Evolutionary conservation across 2,329 filamentous ascomycete species (phyloP).

Genomic region (Xylariaceae sp.): DNA sequence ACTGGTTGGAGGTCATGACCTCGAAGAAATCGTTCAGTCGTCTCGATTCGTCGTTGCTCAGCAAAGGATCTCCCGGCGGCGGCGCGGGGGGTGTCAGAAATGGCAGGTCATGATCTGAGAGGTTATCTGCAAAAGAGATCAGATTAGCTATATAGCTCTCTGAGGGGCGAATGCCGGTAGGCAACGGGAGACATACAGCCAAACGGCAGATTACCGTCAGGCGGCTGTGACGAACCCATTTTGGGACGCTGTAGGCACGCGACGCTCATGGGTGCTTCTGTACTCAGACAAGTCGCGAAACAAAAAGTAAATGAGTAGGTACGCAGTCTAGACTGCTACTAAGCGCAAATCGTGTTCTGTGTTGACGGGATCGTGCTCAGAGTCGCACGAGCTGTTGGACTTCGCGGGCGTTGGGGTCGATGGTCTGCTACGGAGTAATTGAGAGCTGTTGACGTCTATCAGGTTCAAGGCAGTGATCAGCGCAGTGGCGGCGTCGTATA

Average conservation of each 20-base stretch:
- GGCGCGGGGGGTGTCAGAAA: slow-evolving; percentile 61
- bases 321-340: slow-evolving; percentile 1
- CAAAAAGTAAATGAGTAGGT: slow-evolving; percentile 4
- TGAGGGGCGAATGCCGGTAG: slow-evolving; percentile 5
- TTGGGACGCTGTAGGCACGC: slow-evolving; percentile 52
- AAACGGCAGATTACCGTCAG: slow-evolving; percentile 62
- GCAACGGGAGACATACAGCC: slow-evolving; percentile 59
- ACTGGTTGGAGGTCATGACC: slow-evolving; percentile 54
- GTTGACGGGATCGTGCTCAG: background rate
- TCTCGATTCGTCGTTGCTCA: slow-evolving; percentile 64
- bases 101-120: slow-evolving; percentile 32
- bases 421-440: background rate
- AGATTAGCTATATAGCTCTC: slow-evolving; percentile 22
- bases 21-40: slow-evolving; percentile 62
- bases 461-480: background rate
- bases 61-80: slow-evolving; percentile 65
- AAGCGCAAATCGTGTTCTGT: slow-evolving; percentile 12
- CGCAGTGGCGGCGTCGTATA: slow-evolving; percentile 11
- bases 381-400: slow-evolving; percentile 8
- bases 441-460: background rate
- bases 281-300: slow-evolving; percentile 14
- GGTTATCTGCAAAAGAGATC: slow-evolving; percentile 24
- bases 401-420: background rate
- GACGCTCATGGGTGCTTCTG: slow-evolving; percentile 57
- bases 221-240: slow-evolving; percentile 63